Conservation (phyloP, 306 rosid species). For the Vigna radiata region DNA sequence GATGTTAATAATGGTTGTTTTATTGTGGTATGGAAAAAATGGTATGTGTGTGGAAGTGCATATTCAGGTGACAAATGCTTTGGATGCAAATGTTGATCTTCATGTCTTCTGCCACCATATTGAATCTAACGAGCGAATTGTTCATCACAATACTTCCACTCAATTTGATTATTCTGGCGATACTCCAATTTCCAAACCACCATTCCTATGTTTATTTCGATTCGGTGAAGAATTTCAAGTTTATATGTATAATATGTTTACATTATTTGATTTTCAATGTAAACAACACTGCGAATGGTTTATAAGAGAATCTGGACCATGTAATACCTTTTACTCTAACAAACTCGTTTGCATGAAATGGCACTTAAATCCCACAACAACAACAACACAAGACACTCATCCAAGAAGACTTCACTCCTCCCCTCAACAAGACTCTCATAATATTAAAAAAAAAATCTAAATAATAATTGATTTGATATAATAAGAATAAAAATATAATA, state of each 20-base stretch:
- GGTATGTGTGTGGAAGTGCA: neutral
- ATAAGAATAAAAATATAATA: too few relatives aligned
- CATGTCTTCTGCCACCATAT: neutral
- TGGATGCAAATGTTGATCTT: neutral
- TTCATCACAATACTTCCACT: rapidly evolving
- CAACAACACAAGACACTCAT: too few relatives aligned
- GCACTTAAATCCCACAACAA: too few relatives aligned
- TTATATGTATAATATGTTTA: neutral
- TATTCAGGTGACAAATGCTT: neutral
- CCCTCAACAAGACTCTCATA: too few relatives aligned
- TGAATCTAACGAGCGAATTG: neutral
- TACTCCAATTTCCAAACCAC: neutral
- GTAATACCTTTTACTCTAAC: neutral
- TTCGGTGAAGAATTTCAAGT: neutral
- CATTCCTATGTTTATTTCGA: neutral
- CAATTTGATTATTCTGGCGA: neutral
- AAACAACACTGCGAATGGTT: neutral
- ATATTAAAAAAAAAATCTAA: too few relatives aligned
- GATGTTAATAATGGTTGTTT: neutral
- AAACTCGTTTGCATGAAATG: neutral
- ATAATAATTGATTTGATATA: too few relatives aligned
- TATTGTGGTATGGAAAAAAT: neutral
- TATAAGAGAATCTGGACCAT: neutral
- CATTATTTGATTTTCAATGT: neutral
- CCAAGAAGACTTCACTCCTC: too few relatives aligned